Evolutionary conservation across 192 early-diverging fungal genomes (phyloP), one percentile per base, ranked within the genome.

Genomic region (Glomus cerebriforme): DNA sequence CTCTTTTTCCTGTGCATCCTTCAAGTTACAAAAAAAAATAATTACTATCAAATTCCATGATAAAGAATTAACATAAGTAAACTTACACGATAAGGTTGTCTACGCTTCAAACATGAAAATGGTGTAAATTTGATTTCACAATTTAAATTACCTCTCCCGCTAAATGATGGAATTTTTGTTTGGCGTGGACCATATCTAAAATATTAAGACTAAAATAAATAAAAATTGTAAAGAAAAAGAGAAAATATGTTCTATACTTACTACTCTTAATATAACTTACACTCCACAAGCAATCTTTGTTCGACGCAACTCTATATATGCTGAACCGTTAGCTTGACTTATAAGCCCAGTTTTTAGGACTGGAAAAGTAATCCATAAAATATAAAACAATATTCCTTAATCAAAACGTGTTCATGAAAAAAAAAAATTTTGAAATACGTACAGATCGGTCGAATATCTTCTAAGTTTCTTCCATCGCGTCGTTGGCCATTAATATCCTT

Each of bases 121-220:
- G 93, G 90, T 2, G 93, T 85, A 75, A 95, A 92, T 75, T 92
- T 92, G 79, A 95, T 90, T 58, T 95, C 93, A 80, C 92, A 93
- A 69, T 90, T 89, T 27, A 95, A 78, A 1, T 77, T 81, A 8
- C 92, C 93, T 13, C 84, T 84, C 35, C 87, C 85, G 19, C 87
- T 83, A 54, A 89, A 86, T 12, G 82, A 85, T 37, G 74, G 59
- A 58, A 71, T 78, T 65, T 88, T 86, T 60, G 85, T 82, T 69
- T 90, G 91, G 24, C 92, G 88, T 0, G 92, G 93, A 35, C 93
- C 92, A 81, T 93, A 93, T 22, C 93, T 94, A 81, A 17, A 49
- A 59, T 34, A 59, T 31, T 15, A 22, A 4, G 4, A 22, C 3
- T 22, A 22, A 5, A 22, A 2, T 47, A 19, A 62, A 64, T 13